phyloP scores from a whole-genome alignment of 2,329 filamentous ascomycete species.

The Penicillium sp. region DNA sequence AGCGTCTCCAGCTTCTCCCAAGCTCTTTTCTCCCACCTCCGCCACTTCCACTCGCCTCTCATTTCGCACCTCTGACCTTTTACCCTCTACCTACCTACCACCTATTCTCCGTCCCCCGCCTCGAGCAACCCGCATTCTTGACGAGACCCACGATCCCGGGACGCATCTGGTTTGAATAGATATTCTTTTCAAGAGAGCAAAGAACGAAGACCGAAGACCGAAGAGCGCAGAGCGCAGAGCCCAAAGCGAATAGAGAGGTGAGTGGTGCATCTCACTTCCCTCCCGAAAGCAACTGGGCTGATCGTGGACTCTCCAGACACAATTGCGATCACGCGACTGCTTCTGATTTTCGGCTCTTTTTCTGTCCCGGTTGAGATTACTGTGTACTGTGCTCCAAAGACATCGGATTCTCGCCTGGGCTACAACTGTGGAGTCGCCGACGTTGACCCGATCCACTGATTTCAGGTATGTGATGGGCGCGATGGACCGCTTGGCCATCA shows the following conservation, averaged over 20 bases:
- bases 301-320: neutral
- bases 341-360: conserved; percentile 4
- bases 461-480: neutral
- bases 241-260: conserved; percentile 32
- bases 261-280: conserved; percentile 20
- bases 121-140: conserved; percentile 11
- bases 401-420: neutral
- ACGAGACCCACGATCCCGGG: conserved; percentile 28
- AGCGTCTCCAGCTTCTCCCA: neutral
- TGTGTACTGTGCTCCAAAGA: neutral
- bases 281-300: neutral
- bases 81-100: neutral
- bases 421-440: neutral
- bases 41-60: conserved; percentile 2
- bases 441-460: neutral
- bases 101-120: neutral
- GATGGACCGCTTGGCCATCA: neutral
- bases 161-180: conserved; percentile 30
- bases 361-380: neutral
- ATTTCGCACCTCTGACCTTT: neutral
- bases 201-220: neutral
- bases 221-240: no score
- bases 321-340: conserved; percentile 10
- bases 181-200: neutral
- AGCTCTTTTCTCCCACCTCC: neutral